Evolutionary conservation across 495 filamentous ascomycete genomes (phyloP).

Genomic region (Podospora anserina): DNA sequence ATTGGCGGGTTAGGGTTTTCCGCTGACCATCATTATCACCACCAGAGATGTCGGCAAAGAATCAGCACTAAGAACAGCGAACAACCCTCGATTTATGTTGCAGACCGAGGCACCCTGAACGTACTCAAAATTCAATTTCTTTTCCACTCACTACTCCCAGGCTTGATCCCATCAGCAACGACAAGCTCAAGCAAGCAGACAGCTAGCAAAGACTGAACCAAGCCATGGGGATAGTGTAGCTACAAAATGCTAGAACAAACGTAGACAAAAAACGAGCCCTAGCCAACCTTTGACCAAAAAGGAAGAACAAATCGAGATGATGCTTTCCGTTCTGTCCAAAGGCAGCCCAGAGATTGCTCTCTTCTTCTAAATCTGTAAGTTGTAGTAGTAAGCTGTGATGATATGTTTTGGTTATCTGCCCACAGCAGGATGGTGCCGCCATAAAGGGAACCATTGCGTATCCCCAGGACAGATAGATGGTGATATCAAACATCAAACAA

Average conservation of each 20-base stretch:
- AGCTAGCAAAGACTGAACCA: neutral
- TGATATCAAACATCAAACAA: conserved; percentile 1
- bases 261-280: neutral
- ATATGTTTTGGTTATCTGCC: neutral
- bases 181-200: neutral
- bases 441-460: neutral
- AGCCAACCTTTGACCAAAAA: neutral
- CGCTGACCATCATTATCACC: neutral
- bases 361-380: conserved; percentile 19
- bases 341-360: conserved; percentile 28
- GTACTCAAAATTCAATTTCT: neutral
- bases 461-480: neutral
- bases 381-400: conserved; percentile 9
- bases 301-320: neutral
- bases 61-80: neutral
- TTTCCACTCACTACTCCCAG: neutral
- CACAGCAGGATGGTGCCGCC: neutral
- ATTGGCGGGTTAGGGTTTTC: neutral
- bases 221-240: neutral
- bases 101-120: neutral
- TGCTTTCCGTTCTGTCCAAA: conserved; percentile 5
- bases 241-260: neutral
- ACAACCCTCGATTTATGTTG: neutral
- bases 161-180: neutral
- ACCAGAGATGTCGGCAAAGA: neutral